phyloP scores from a whole-genome alignment of 73 alveolate species.

The Effrenium voratum region DNA sequence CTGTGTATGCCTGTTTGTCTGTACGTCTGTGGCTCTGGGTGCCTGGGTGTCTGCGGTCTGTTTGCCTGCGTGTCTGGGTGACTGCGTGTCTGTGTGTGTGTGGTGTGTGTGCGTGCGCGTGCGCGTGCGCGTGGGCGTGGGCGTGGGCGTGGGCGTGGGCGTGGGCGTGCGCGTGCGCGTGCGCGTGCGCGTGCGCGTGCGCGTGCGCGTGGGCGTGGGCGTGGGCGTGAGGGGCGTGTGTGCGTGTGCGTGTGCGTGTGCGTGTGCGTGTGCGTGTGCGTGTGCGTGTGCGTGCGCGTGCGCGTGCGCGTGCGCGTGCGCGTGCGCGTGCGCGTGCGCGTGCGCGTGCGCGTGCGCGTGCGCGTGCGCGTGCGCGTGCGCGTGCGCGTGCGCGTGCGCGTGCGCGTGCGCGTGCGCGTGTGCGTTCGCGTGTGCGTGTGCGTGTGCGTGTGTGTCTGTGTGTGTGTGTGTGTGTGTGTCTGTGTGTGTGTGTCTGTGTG shows the following conservation, averaged over 20 bases:
- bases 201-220: too few relatives aligned
- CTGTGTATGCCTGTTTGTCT: too few relatives aligned
- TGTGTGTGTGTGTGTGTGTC: neutral
- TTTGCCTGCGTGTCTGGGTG: too few relatives aligned
- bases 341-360: neutral
- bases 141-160: too few relatives aligned
- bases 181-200: neutral
- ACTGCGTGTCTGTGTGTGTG: too few relatives aligned
- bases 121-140: too few relatives aligned
- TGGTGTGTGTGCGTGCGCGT: too few relatives aligned
- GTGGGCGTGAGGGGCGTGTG: too few relatives aligned
- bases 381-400: neutral
- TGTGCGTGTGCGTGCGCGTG: neutral
- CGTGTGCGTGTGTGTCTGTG: neutral
- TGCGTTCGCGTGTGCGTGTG: neutral
- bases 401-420: neutral
- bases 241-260: neutral
- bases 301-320: neutral
- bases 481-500: neutral
- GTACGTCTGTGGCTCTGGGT: too few relatives aligned
- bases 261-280: neutral
- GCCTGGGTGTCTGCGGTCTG: too few relatives aligned
- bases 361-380: neutral
- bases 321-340: neutral
- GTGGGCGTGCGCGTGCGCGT: too few relatives aligned